Evolutionary conservation across 148 eudicot genomes (phyloP).

Genomic region (Nepenthes gracilis): DNA sequence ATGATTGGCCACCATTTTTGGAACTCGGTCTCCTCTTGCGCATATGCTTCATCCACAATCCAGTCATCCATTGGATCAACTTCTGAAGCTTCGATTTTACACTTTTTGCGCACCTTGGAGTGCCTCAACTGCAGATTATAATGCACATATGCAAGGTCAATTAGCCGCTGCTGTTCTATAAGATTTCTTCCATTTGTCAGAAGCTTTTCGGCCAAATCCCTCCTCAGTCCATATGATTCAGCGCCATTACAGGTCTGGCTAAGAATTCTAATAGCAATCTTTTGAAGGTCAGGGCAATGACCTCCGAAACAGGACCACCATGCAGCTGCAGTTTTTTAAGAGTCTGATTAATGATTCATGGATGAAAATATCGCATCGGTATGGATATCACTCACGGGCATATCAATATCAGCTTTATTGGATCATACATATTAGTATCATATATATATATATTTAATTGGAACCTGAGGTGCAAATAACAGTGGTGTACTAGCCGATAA

Average conservation of each 20-base stretch:
- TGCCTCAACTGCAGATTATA: constrained; percentile 48
- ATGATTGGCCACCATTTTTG: neutral
- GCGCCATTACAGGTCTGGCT: constrained; percentile 69
- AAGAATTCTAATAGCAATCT: constrained; percentile 38
- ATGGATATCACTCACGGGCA: too few species aligned
- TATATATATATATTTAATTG: too few species aligned
- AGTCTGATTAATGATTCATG: neutral
- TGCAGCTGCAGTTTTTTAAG: constrained; percentile 21
- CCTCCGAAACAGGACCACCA: constrained; percentile 56
- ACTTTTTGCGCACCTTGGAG: constrained; percentile 11
- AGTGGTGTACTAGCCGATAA: too few species aligned
- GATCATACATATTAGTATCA: too few species aligned
- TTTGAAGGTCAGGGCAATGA: constrained; percentile 57
- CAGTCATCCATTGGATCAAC: constrained; percentile 34
- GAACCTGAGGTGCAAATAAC: too few species aligned
- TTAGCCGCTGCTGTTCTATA: constrained; percentile 22
- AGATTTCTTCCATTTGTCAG: constrained; percentile 16
- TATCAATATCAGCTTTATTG: too few species aligned
- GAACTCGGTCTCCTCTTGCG: neutral
- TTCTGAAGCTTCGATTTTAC: constrained; percentile 16
- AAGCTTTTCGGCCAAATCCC: constrained; percentile 43
- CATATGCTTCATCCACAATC: constrained; percentile 8
- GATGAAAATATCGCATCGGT: too few species aligned
- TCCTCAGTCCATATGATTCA: constrained; percentile 38
- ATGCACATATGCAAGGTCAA: constrained; percentile 28